Base-by-base conservation (phyloP, 768 basidiomycete species). In the Serendipita indica region DNA sequence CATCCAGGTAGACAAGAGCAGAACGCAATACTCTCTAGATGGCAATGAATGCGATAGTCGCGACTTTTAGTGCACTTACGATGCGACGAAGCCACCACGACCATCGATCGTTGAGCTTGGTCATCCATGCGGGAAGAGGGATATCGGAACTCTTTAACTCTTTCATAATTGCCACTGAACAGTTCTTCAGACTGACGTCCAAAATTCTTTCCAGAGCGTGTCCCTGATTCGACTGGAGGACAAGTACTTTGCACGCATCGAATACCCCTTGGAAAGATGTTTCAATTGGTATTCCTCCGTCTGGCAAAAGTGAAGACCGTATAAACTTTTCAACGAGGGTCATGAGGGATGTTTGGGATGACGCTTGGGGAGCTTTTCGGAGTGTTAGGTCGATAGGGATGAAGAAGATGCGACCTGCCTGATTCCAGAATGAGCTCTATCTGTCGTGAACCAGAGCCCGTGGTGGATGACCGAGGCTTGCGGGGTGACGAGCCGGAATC, bases 241-340 rank as follows among this genome's bases (percentile, higher is more conserved):
- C 49, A 10, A 54, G 49, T 3, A 54, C 49, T 18, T 54, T 54
- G 22, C 49, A 54, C 7, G 49, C 49, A 7, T 54, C 32, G 49
- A 54, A 54, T 54, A 27, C 30, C 5, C 32, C 25, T 30, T 27
- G 30, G 32, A 28, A 13, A 54, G 12, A n/a, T 30, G 16, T 16
- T 22, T 20, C 32, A 33, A 27, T 10, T 30, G 35, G 35, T 10
- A 37, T 37, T 27, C 16, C 25, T 27, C 25, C 5, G 12, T 18
- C 49, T 7, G 32, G 22, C n/a, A n/a, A 28, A 54, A 54, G 49
- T 16, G 32, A 54, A 7, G 49, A 25, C n/a, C 49, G 49, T 7
- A 54, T 54, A 27, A 54, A 54, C 25, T 54, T 27, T 7, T 16
- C 10, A 4, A 54, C 49, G n/a, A 20, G 32, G 30, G 5, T 54